These are phyloP conservation scores for Rosa persica DNA, from an alignment of 306 rosid species.

Conservation along the genomic window DNA sequence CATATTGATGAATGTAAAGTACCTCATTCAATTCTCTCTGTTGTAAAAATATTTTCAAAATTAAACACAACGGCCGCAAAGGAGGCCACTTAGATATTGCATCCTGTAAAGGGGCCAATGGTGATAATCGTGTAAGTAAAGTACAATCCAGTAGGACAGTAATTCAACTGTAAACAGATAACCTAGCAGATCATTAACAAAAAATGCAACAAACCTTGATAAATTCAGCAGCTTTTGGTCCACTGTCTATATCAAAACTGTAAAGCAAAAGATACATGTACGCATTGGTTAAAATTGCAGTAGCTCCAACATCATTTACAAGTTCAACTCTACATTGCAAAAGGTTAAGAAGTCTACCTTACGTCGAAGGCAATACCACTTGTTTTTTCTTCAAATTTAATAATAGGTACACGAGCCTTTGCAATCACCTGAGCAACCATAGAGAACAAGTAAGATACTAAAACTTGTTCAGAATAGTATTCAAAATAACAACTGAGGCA, in stretches of 20 bases:
- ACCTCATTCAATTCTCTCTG: constrained; percentile 98
- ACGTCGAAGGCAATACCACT: constrained; percentile 85
- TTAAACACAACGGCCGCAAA: constrained; percentile 82
- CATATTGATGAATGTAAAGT: constrained; percentile 2
- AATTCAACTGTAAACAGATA: background rate
- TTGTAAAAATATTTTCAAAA: constrained; percentile 86
- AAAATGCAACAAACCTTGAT: constrained; percentile 63
- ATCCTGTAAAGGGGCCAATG: constrained; percentile 51
- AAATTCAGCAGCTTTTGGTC: constrained; percentile 92
- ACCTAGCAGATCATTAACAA: background rate
- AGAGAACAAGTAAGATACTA: constrained; percentile 22
- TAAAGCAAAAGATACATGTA: constrained; percentile 19
- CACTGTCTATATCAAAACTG: constrained; percentile 88
- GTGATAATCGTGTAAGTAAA: constrained; percentile 3
- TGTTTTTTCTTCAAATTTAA: constrained; percentile 79
- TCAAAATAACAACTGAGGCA: constrained; percentile 8
- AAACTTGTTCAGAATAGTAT: background rate
- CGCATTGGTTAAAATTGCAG: constrained; percentile 2
- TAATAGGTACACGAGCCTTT: constrained; percentile 94
- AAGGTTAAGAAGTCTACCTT: constrained; percentile 49
- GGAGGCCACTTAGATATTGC: constrained; percentile 75
- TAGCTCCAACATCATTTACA: background rate
- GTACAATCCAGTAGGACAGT: constrained; percentile 11
- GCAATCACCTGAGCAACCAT: constrained; percentile 68
- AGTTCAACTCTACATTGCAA: background rate